A percentile compares a stretch with the other conserved stretches of the same genome.
Conservation (phyloP, 1,139 yeast species). For the Candida neerlandica region DNA sequence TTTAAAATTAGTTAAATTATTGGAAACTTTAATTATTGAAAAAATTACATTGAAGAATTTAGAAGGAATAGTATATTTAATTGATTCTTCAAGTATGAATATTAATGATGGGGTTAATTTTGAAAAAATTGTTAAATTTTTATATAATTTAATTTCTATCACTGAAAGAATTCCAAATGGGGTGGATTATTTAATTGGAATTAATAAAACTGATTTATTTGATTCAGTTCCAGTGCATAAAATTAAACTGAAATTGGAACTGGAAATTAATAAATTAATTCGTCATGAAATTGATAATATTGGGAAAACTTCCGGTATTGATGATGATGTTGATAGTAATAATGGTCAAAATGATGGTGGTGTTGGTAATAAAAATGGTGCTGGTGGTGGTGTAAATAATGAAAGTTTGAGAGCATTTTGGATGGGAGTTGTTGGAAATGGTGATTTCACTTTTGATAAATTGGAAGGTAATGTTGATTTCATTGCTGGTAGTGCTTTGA, state of each 20-base stretch:
- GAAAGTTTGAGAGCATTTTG: constrained; percentile 40
- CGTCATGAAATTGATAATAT: constrained; percentile 38
- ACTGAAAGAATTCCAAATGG: constrained; percentile 68
- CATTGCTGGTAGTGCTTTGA: constrained; percentile 68
- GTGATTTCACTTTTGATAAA: constrained; percentile 57
- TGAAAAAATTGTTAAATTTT: constrained; percentile 47
- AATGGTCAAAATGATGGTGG: constrained; percentile 30
- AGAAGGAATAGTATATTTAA: constrained; percentile 68
- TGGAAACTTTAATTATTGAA: constrained; percentile 44
- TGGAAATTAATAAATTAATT: constrained; percentile 63
- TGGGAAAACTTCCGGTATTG: constrained; percentile 38
- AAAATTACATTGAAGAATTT: constrained; percentile 49
- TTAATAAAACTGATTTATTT: constrained; percentile 83
- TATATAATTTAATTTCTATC: constrained; percentile 55
- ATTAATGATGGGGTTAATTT: constrained; percentile 41
- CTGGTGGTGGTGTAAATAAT: constrained; percentile 16
- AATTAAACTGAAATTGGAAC: constrained; percentile 59
- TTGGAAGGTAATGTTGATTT: constrained; percentile 77
- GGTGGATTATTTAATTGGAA: constrained; percentile 70
- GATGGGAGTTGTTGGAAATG: constrained; percentile 49
- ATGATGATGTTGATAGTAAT: too few relatives aligned
- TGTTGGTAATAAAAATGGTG: constrained; percentile 28
- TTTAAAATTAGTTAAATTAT: constrained; percentile 61
- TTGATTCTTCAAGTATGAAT: constrained; percentile 58
- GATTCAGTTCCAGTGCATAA: constrained; percentile 72